Evolutionary conservation across 169 alveolate genomes (phyloP).

Genomic region (Perkinsus chesapeaki): DNA sequence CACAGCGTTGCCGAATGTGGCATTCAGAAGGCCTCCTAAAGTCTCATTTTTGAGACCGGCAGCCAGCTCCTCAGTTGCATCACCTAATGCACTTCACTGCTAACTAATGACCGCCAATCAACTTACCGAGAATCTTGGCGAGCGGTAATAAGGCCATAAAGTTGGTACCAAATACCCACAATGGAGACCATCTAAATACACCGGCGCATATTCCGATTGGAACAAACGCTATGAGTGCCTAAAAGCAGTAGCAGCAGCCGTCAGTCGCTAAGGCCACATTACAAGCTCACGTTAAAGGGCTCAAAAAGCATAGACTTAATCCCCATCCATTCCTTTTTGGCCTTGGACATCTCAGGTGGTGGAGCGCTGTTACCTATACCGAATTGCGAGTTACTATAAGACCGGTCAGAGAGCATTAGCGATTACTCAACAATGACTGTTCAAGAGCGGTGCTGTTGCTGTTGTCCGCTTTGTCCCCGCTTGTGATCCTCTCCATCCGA

Average conservation of each 20-base stretch:
- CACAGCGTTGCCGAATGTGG: slow-evolving; percentile 79
- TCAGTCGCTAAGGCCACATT: background rate
- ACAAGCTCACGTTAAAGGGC: background rate
- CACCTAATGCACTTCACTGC: slow-evolving; percentile 20
- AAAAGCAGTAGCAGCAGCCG: background rate
- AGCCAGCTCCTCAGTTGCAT: slow-evolving; percentile 70
- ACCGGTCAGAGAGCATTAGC: background rate
- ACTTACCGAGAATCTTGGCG: slow-evolving; percentile 48
- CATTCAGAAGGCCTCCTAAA: slow-evolving; percentile 70
- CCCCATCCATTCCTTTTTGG: background rate
- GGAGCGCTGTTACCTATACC: background rate
- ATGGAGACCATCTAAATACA: slow-evolving; percentile 38
- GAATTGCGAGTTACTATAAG: background rate
- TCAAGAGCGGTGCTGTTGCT: too few relatives aligned
- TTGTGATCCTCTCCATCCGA: background rate
- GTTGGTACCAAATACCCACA: slow-evolving; percentile 51
- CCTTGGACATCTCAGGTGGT: background rate
- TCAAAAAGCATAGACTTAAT: background rate
- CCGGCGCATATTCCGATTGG: slow-evolving; percentile 53
- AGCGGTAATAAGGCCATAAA: slow-evolving; percentile 67
- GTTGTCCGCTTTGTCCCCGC: background rate
- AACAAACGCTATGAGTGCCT: slow-evolving; percentile 32
- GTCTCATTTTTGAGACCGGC: slow-evolving; percentile 17
- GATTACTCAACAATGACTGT: background rate
- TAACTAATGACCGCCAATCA: background rate